Conservation (phyloP, 495 filamentous ascomycete genomes). For the Thermochaetoides thermophila region DNA sequence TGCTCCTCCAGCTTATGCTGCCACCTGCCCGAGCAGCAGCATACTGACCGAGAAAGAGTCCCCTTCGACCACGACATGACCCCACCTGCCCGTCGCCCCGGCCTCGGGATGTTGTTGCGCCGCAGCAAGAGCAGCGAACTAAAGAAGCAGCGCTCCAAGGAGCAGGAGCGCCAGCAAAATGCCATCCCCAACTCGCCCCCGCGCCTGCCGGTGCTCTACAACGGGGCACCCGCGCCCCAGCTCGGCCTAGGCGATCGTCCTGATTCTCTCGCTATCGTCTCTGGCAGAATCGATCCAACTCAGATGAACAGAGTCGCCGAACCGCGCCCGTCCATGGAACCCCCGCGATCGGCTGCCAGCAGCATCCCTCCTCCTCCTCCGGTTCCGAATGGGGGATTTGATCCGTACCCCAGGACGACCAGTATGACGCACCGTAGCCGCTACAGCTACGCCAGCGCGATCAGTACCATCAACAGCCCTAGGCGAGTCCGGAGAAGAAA, state of each 20-base stretch:
- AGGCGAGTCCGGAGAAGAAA: constrained; percentile 83
- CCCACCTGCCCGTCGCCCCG: constrained; percentile 33
- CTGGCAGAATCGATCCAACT: constrained; percentile 32
- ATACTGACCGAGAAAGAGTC: too few relatives aligned
- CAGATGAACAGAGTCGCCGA: constrained; percentile 23
- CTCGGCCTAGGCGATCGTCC: constrained; percentile 53
- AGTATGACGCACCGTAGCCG: constrained; percentile 97
- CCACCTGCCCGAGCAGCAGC: constrained; percentile 8
- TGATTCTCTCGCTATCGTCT: constrained; percentile 50
- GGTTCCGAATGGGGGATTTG: constrained; percentile 40
- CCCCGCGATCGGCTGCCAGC: constrained; percentile 18
- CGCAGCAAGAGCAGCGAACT: constrained; percentile 70
- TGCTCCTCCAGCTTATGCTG: constrained; percentile 10
- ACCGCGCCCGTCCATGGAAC: constrained; percentile 31
- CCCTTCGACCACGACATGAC: constrained; percentile 26
- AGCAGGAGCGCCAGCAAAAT: constrained; percentile 54
- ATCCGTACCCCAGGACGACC: constrained; percentile 69
- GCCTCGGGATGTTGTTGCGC: constrained; percentile 54
- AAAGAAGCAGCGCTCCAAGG: constrained; percentile 41
- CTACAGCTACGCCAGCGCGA: constrained; percentile 88
- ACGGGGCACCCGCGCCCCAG: constrained; percentile 40
- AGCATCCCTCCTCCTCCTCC: constrained; percentile 27
- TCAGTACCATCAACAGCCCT: constrained; percentile 88
- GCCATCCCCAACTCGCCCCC: constrained; percentile 59
- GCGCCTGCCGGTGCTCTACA: constrained; percentile 62